phyloP scores from a whole-genome alignment of 805 yeast species.

The Wickerhamomyces xylosicus region DNA sequence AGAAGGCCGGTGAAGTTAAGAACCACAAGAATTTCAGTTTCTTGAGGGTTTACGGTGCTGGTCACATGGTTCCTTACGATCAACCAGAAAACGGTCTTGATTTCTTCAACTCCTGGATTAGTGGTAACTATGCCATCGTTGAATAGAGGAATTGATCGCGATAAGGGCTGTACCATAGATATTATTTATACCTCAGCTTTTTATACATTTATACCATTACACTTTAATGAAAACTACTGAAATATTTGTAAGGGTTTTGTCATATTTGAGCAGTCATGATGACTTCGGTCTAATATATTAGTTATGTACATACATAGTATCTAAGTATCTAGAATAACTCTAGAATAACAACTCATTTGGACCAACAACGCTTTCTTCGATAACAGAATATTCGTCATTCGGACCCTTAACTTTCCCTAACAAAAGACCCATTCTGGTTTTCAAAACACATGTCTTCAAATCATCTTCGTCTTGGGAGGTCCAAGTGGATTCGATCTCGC shows the following conservation, averaged over 20 bases:
- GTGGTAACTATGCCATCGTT: constrained; percentile 41
- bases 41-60: constrained; percentile 79
- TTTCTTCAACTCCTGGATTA: constrained; percentile 80
- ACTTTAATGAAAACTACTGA: too few relatives aligned
- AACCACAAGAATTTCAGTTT: constrained; percentile 65
- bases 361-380: not conserved
- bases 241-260: too few relatives aligned
- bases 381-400: not conserved
- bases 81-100: constrained; percentile 71
- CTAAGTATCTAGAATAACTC: too few relatives aligned
- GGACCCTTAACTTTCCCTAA: constrained; percentile 36
- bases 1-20: constrained; percentile 58
- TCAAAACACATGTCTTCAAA: constrained; percentile 33
- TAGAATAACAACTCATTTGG: not conserved
- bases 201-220: not conserved
- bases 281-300: not conserved
- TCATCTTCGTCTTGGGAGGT: constrained; percentile 34
- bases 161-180: too few relatives aligned
- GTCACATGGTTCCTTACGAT: constrained; percentile 93
- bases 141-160: too few relatives aligned
- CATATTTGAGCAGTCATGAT: too few relatives aligned
- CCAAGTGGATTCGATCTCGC: constrained; percentile 39
- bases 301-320: not conserved
- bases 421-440: constrained; percentile 52
- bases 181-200: too few relatives aligned